Evolutionary conservation across 2,329 filamentous ascomycete species (phyloP).

Genomic region (Zymoseptoria crescenta): DNA sequence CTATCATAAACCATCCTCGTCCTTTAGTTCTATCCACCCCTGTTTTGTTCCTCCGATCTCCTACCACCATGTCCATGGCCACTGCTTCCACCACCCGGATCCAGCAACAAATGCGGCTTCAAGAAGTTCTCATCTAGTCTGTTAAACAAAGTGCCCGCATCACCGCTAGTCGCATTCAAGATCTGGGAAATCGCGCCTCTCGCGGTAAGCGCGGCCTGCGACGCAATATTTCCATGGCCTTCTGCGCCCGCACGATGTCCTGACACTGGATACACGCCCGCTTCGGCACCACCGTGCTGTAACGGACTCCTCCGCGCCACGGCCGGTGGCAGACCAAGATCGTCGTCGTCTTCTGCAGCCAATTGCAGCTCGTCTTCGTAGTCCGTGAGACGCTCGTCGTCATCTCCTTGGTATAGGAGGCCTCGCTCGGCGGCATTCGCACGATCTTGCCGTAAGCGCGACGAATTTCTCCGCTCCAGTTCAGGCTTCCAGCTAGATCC

Average conservation of each 20-base stretch:
- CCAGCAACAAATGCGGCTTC: conserved; percentile 81
- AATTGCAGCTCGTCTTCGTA: conserved; percentile 38
- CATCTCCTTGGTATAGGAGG: conserved; percentile 44
- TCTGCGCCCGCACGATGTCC: conserved; percentile 26
- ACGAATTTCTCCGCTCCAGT: conserved; percentile 47
- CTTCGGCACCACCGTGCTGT: conserved; percentile 21
- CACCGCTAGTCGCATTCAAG: conserved; percentile 67
- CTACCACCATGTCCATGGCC: conserved; percentile 1
- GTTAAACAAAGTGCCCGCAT: conserved; percentile 81
- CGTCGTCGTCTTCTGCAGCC: conserved; percentile 44
- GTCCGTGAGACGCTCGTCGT: conserved; percentile 37
- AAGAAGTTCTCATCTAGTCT: conserved; percentile 95
- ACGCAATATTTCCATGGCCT: not conserved
- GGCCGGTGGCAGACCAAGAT: conserved; percentile 54
- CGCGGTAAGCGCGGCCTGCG: conserved; percentile 48
- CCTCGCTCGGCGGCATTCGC: conserved; percentile 44
- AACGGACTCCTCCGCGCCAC: conserved; percentile 40
- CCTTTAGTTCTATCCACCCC: not conserved
- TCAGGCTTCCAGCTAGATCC: conserved; percentile 40
- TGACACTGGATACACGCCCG: conserved; percentile 34
- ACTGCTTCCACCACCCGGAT: conserved; percentile 39
- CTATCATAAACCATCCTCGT: not conserved
- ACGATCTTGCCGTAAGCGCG: conserved; percentile 37
- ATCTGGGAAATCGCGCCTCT: conserved; percentile 72
- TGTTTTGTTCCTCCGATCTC: not conserved